phyloP scores from a whole-genome alignment of 1,139 yeast species.

The Entelexis sorbosivorans region DNA sequence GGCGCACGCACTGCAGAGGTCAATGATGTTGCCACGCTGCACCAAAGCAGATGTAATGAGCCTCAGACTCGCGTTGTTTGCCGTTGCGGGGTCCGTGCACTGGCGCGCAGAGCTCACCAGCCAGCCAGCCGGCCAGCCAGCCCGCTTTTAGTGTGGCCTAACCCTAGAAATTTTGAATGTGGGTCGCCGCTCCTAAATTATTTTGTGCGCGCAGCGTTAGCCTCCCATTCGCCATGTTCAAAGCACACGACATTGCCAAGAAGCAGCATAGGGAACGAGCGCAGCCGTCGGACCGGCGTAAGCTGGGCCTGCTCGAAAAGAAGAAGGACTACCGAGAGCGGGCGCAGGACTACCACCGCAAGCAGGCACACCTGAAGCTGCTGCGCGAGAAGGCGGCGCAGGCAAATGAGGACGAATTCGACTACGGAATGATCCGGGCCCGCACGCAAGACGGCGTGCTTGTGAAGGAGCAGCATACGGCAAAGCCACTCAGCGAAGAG shows the following conservation, averaged over 20 bases:
- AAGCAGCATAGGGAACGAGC: slow-evolving; percentile 92
- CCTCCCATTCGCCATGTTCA: slow-evolving; percentile 21
- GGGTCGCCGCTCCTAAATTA: background rate
- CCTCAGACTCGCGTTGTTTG: no score
- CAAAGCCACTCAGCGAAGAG: slow-evolving; percentile 48
- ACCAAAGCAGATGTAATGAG: no score
- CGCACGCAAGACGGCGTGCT: slow-evolving; percentile 64
- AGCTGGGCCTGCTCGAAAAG: slow-evolving; percentile 79
- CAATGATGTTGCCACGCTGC: no score
- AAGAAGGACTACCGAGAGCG: slow-evolving; percentile 87
- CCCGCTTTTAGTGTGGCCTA: no score
- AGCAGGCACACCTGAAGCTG: slow-evolving; percentile 72
- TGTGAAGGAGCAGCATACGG: slow-evolving; percentile 52
- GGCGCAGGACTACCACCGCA: slow-evolving; percentile 79
- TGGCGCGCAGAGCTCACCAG: no score
- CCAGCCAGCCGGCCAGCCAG: no score
- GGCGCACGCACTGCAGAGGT: no score
- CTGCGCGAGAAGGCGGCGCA: slow-evolving; percentile 59
- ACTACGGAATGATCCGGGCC: slow-evolving; percentile 75
- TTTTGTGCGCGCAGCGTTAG: background rate
- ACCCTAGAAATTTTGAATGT: background rate
- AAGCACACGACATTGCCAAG: slow-evolving; percentile 71
- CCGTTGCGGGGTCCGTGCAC: no score
- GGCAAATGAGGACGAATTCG: slow-evolving; percentile 92
- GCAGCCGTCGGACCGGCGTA: slow-evolving; percentile 62